Conservation (phyloP, 192 early-diverging fungal species). For the Podila epicladia region DNA sequence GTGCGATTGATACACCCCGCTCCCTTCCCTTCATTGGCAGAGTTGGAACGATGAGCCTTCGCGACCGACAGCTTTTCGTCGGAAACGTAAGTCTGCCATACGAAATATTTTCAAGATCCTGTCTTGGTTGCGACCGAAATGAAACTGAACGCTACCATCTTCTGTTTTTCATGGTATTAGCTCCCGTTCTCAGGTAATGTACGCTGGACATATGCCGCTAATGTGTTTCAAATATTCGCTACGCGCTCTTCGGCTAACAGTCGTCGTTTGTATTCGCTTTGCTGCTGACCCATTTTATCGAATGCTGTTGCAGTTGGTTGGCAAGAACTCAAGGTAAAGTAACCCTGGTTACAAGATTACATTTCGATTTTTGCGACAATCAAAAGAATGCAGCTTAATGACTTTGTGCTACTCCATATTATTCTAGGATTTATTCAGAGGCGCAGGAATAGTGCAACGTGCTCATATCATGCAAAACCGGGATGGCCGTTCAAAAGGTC, state of each 20-base stretch:
- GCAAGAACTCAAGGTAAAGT: conserved; percentile 33
- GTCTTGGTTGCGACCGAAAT: background rate
- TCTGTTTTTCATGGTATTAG: conserved; percentile 6
- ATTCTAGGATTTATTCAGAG: conserved; percentile 60
- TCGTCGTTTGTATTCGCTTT: background rate
- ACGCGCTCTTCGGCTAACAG: background rate
- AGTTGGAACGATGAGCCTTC: conserved; percentile 32
- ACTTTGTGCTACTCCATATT: background rate
- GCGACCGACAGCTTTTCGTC: conserved; percentile 31
- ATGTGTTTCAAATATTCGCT: background rate
- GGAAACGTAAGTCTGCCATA: conserved; percentile 24
- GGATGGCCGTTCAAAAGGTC: conserved; percentile 71
- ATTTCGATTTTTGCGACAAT: background rate
- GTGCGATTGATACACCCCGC: too few species aligned
- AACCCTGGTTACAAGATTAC: background rate
- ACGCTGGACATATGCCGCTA: background rate
- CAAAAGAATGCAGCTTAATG: background rate
- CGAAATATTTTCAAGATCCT: background rate
- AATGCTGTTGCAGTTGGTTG: conserved; percentile 19
- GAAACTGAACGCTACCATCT: too few species aligned
- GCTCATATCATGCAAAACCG: conserved; percentile 62
- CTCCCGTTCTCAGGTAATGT: conserved; percentile 31
- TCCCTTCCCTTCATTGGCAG: background rate
- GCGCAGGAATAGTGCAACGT: conserved; percentile 65
- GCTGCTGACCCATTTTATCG: background rate